Evolutionary conservation across 2,329 filamentous ascomycete genomes (phyloP).

Genomic region (Xylariaceae sp.): DNA sequence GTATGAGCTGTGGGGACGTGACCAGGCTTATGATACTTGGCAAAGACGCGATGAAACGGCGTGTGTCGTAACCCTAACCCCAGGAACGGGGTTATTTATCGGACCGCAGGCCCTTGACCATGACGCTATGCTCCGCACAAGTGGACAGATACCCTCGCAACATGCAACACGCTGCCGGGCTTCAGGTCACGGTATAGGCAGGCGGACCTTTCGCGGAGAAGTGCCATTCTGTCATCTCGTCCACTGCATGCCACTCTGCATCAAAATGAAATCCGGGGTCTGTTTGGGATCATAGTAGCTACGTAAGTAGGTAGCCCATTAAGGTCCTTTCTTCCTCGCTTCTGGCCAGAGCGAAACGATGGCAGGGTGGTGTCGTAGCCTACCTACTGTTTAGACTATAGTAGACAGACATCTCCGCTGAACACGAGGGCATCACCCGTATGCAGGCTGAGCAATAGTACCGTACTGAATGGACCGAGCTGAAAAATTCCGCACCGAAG

Average conservation of each 20-base stretch:
- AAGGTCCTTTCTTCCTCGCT: neutral
- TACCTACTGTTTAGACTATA: neutral
- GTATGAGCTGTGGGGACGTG: slow-evolving; percentile 27
- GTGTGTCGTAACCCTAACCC: slow-evolving; percentile 25
- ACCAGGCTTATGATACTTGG: slow-evolving; percentile 27
- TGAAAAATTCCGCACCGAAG: neutral
- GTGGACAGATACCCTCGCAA: slow-evolving; percentile 11
- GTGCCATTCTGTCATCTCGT: slow-evolving; percentile 10
- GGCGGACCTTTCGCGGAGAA: slow-evolving; percentile 15
- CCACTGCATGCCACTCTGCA: slow-evolving; percentile 24
- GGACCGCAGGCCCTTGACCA: slow-evolving; percentile 35
- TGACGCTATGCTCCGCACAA: slow-evolving; percentile 24
- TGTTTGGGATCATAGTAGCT: neutral
- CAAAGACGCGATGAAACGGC: slow-evolving; percentile 26
- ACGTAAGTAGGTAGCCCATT: neutral
- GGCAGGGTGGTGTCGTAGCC: neutral
- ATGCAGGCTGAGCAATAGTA: slow-evolving; percentile 1
- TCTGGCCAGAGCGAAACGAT: neutral
- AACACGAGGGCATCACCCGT: slow-evolving; percentile 4
- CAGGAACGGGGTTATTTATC: slow-evolving; percentile 26
- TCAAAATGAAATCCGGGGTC: slow-evolving; percentile 10
- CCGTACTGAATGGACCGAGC: neutral
- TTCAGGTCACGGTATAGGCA: slow-evolving; percentile 12
- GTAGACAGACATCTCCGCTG: neutral
- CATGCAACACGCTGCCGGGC: slow-evolving; percentile 14